Evolutionary conservation across 208 protist species (phyloP).

Genomic region (Trypanosoma scelopori): DNA sequence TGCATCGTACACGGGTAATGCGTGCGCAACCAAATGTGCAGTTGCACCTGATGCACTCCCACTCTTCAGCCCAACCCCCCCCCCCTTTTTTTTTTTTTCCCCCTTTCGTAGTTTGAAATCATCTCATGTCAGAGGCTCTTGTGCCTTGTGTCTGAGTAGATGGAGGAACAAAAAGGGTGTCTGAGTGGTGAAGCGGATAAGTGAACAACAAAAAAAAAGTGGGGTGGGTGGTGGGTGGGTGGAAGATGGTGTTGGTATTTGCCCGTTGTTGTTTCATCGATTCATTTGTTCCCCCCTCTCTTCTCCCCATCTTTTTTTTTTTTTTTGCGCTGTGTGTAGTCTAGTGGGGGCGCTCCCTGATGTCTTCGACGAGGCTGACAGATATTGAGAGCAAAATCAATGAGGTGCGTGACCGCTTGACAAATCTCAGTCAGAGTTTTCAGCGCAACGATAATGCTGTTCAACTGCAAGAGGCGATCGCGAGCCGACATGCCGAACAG

Average conservation of each 20-base stretch:
- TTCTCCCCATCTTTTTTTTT: conserved; percentile 15
- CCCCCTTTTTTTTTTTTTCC: no score
- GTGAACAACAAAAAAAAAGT: no score
- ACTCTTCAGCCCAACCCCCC: neutral
- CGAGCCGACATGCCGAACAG: neutral
- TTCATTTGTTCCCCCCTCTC: neutral
- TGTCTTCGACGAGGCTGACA: conserved; percentile 21
- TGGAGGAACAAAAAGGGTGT: no score
- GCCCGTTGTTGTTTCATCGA: no score
- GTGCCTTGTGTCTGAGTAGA: no score
- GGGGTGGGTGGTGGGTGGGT: no score
- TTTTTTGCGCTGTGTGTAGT: conserved; percentile 17
- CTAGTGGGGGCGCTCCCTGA: neutral
- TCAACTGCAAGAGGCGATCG: neutral
- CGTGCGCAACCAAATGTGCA: neutral
- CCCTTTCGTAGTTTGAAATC: no score
- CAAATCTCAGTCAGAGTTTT: conserved; percentile 21
- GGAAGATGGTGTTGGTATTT: no score
- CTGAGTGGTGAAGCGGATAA: no score
- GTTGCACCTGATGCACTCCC: no score
- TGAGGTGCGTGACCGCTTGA: conserved; percentile 27
- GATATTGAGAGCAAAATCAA: conserved; percentile 34
- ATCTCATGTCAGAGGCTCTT: no score
- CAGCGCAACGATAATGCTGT: neutral
- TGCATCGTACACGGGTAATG: conserved; percentile 11